A percentile compares a stretch with the other conserved stretches of the same genome.
These are phyloP conservation scores for Tuctoria greenei DNA, from an alignment of 176 grass and related monocot genomes.

Conservation along the genomic window DNA sequence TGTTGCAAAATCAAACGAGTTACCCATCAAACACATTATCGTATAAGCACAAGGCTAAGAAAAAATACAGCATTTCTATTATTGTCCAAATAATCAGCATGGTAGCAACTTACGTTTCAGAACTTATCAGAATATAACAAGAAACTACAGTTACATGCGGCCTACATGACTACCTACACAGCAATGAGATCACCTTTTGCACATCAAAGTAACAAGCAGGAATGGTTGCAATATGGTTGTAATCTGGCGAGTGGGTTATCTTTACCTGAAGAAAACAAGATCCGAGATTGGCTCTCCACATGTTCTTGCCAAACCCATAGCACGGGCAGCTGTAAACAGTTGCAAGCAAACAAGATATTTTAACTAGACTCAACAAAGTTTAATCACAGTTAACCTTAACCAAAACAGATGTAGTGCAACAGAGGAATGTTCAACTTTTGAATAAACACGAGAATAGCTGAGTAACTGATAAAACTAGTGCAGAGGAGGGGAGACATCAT, in stretches of 20 bases:
- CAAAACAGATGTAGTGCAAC: neutral
- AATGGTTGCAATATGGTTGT: slow-evolving; percentile 19
- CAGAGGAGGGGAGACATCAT: neutral
- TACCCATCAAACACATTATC: neutral
- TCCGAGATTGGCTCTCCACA: slow-evolving; percentile 80
- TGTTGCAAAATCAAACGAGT: slow-evolving; percentile 32
- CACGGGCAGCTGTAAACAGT: slow-evolving; percentile 81
- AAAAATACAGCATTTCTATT: neutral
- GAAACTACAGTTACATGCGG: slow-evolving; percentile 21
- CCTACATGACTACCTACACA: slow-evolving; percentile 16
- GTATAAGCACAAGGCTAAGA: neutral
- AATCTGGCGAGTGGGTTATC: slow-evolving; percentile 4
- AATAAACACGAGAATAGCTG: neutral
- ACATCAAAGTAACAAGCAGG: slow-evolving; percentile 13
- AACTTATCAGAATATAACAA: slow-evolving; percentile 11
- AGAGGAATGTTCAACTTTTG: slow-evolving; percentile 20
- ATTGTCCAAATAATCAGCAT: slow-evolving; percentile 1
- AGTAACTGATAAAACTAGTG: neutral
- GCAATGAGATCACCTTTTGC: neutral
- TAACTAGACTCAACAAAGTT: slow-evolving; percentile 25
- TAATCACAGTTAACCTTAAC: slow-evolving; percentile 22
- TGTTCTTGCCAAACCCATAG: slow-evolving; percentile 95
- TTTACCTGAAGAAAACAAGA: slow-evolving; percentile 94
- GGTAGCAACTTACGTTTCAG: neutral
- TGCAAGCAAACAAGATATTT: slow-evolving; percentile 27